A percentile compares a stretch with the other conserved stretches of the same genome.
Evolutionary conservation across 257 asterid genomes (phyloP).

Genomic region (Rauvolfia tetraphylla): DNA sequence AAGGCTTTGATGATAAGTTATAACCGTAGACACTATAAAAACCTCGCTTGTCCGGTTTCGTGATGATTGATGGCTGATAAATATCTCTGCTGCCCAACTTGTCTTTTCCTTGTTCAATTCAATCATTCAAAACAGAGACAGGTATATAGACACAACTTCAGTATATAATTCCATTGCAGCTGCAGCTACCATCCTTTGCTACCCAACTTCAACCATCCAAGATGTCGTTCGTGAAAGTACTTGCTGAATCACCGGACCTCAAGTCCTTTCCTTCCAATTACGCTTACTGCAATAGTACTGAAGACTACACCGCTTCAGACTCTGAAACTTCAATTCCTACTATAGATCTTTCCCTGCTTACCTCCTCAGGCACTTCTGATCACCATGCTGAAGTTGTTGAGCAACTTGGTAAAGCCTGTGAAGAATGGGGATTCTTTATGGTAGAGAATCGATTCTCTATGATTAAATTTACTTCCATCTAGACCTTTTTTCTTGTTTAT

Average conservation of each 20-base stretch:
- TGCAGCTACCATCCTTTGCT: not conserved
- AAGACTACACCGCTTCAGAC: constrained; percentile 11
- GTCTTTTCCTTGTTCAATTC: not conserved
- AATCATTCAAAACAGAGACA: not conserved
- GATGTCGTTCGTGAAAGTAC: constrained; percentile 14
- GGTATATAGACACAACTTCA: not conserved
- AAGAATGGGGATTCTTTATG: constrained; percentile 55
- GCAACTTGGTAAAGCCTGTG: constrained; percentile 35
- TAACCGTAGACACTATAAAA: too few species aligned
- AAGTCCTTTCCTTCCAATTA: constrained; percentile 23
- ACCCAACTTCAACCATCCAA: constrained; percentile 1
- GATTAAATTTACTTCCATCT: too few species aligned
- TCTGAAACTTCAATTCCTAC: constrained; percentile 32
- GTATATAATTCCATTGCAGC: not conserved
- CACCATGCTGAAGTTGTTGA: constrained; percentile 26
- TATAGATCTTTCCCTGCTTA: constrained; percentile 38
- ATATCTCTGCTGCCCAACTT: not conserved
- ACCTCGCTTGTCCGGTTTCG: not conserved
- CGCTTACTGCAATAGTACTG: not conserved
- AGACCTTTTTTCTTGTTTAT: too few species aligned
- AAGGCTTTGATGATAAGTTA: not conserved
- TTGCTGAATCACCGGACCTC: constrained; percentile 21
- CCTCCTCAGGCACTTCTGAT: constrained; percentile 19
- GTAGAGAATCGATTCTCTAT: constrained; percentile 13
- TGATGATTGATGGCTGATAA: not conserved